These are phyloP conservation scores for Chalciporus sphaerocephalus DNA, from an alignment of 768 basidiomycete genomes.

Conservation along the genomic window DNA sequence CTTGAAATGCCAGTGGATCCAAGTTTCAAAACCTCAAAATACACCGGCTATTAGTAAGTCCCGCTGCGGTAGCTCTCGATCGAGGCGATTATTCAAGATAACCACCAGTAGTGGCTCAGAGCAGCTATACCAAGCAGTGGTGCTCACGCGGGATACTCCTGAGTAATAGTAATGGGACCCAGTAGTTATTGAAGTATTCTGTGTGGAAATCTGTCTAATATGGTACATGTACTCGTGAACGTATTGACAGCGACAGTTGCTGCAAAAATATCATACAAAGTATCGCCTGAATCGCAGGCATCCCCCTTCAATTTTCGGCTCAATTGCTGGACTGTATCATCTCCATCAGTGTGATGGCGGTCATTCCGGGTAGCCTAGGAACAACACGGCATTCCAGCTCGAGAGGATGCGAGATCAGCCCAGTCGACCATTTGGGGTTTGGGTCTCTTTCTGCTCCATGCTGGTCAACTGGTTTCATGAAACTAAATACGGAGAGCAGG, in stretches of 20 bases:
- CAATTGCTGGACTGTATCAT: conserved; percentile 9
- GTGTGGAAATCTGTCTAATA: too few species aligned
- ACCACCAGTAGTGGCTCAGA: too few species aligned
- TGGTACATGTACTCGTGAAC: too few species aligned
- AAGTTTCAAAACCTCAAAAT: too few species aligned
- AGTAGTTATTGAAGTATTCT: too few species aligned
- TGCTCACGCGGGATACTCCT: too few species aligned
- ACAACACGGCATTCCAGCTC: conserved; percentile 28
- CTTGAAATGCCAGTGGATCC: too few species aligned
- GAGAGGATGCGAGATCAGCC: conserved; percentile 30
- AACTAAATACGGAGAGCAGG: conserved; percentile 28
- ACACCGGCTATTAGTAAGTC: too few species aligned
- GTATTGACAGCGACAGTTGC: background rate
- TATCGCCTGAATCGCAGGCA: background rate
- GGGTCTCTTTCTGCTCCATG: conserved; percentile 25
- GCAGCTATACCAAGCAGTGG: too few species aligned
- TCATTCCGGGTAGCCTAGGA: conserved; percentile 16
- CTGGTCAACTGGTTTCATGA: conserved; percentile 26
- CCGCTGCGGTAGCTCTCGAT: too few species aligned
- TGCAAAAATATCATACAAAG: background rate
- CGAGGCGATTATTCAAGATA: too few species aligned
- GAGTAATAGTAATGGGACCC: too few species aligned
- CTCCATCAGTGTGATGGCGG: conserved; percentile 12
- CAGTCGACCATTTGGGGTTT: conserved; percentile 25
- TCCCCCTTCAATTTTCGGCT: conserved; percentile 1